Evolutionary conservation across 2,329 filamentous ascomycete species (phyloP), one percentile per base, ranked within the genome.

Genomic region (Clarireedia hainanense): DNA sequence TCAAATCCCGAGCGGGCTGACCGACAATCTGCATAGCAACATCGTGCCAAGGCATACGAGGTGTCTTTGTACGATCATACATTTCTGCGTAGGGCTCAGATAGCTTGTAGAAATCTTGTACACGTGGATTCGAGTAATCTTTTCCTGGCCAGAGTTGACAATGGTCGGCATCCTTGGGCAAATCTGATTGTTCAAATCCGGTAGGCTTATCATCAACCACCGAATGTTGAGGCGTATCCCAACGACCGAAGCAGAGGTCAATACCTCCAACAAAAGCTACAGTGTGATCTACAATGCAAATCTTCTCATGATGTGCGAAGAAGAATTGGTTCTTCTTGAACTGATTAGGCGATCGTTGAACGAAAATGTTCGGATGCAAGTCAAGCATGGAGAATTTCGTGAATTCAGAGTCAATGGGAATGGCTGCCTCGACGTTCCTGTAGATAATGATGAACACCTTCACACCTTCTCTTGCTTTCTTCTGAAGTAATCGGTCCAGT

Each of bases 321-420:
- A 99, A 99, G 75, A 99, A 99, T 47, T 96, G 95, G 66, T 97
- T 97, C 73, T 99, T 95, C 67, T 95, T 89, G 73, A 97, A 91
- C 72, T 99, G 94, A 65, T 99, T 96, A 0, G 94, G 94, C 3
- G 94, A 97, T 65, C 94, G 80, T 69, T 97, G 91, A 14, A 99
- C 91, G 65, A 96, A 96, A 60, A 99, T 85, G 69, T 99, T 99
- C 20, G 91, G 91, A 65, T 97, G 92, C 6, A 99, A 79, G 68
- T 97, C 95, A 48, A 99, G 81, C 57, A 99, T 79, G 1, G 91
- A 96, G 72, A 91, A 95, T 67, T 99, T 99, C 55, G 94, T 96
- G 71, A 97, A 96, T 71, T 96, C 91, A 1, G 92, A 97, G 71
- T 99, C 94, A 67, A 99, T 99, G 3, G 94, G 95, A 61, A 97